A percentile compares a stretch with the other conserved stretches of the same genome.
phyloP scores from a whole-genome alignment of 2,329 filamentous ascomycete species.

The Dactylonectria estremocensis region DNA sequence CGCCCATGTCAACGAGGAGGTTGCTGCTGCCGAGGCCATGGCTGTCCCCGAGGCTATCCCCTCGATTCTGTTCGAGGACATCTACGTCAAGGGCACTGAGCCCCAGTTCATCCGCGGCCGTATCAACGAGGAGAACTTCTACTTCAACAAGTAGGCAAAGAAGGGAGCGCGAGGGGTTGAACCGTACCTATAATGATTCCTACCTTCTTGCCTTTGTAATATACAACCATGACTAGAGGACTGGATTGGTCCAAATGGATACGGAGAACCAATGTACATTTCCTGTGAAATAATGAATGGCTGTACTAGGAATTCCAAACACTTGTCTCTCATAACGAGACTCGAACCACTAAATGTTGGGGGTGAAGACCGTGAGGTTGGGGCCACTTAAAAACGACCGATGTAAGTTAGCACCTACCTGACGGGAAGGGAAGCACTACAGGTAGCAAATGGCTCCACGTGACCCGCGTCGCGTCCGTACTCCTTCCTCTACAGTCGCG shows the following conservation, averaged over 20 bases:
- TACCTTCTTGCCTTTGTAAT: slow-evolving; percentile 51
- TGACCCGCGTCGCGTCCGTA: slow-evolving; percentile 46
- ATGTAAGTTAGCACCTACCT: slow-evolving; percentile 8
- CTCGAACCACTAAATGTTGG: slow-evolving; percentile 1
- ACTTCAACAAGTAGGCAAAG: slow-evolving; percentile 74
- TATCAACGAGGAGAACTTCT: slow-evolving; percentile 91
- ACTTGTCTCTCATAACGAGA: slow-evolving; percentile 2
- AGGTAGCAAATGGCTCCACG: slow-evolving; percentile 38
- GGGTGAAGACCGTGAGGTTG: slow-evolving; percentile 3
- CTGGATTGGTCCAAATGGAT: slow-evolving; percentile 44
- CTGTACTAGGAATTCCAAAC: background rate
- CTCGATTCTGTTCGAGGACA: slow-evolving; percentile 86
- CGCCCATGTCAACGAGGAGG: slow-evolving; percentile 88
- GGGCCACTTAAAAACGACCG: background rate
- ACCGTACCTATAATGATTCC: slow-evolving; percentile 52
- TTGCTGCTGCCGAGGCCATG: slow-evolving; percentile 93
- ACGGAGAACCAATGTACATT: slow-evolving; percentile 40
- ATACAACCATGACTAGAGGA: slow-evolving; percentile 51
- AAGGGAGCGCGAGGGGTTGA: slow-evolving; percentile 20
- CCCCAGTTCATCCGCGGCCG: slow-evolving; percentile 49
- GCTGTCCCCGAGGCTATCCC: slow-evolving; percentile 81
- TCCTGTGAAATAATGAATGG: slow-evolving; percentile 45
- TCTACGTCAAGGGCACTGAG: slow-evolving; percentile 46
- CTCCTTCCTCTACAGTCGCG: slow-evolving; percentile 39
- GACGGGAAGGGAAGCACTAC: background rate